Base-by-base conservation (phyloP, 192 early-diverging fungal species). In the Coemansia umbellata region DNA sequence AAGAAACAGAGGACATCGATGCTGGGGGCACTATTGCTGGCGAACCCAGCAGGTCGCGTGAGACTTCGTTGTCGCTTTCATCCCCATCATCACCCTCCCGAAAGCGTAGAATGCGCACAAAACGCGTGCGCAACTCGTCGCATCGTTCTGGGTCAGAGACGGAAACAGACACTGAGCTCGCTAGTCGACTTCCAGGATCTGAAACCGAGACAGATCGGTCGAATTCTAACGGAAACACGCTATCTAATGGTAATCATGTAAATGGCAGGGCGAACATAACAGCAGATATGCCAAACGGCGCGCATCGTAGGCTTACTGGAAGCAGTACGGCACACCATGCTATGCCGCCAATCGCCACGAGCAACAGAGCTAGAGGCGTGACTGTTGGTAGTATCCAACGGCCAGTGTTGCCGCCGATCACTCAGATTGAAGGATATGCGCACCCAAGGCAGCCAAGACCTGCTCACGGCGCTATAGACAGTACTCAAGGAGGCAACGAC, bases 121-220 rank as follows among this genome's bases (percentile, higher is more conserved):
- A 35, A 30, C 55, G 50, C 27, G 45, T 28, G 2, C 27, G 37
- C 13, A 31, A 31, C 18, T 35, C 31, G 8, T 36, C 10, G 23
- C 42, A 47, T 54, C 22, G 18, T 4, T 49, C 60, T 7, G 71
- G 63, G 8, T 74, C 70, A 0, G 58, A 60, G 49, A 62, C 66
- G 0, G 67, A 70, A 48, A 63, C 60, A 1, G 67, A 63, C 15
- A 35, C 54, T 0, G 59, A 69, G 14, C 48, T 69, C 5, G 36
- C 54, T 8, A 26, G 22, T 27, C 53, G 49, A 19, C 23, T 32
- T 7, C 44, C 39, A 8, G 54, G 54, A 15, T 62, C 66, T 3
- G 73, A 68, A 26, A 64, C 72, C 13, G 72, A 75, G 47, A 64
- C 65, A 0, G 66, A 68, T 14, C 13, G 8, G 23, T 43, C 55